Conservation (phyloP, 805 yeast genomes). For the Spathaspora sp. region DNA sequence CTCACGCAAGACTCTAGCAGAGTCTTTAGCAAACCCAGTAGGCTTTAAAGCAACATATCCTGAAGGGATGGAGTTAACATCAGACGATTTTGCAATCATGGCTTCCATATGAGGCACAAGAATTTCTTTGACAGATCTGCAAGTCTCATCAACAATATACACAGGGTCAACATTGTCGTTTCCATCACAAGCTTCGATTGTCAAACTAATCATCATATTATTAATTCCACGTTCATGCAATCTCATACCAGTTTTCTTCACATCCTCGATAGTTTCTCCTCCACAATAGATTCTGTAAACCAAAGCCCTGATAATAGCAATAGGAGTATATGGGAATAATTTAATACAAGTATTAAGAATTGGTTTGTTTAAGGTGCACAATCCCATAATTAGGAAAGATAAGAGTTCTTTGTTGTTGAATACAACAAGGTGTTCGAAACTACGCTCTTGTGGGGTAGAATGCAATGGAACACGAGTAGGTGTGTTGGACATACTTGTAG, state of each 20-base stretch:
- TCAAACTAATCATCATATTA: slow-evolving; percentile 92
- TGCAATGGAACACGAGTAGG: not conserved
- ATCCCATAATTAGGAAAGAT: slow-evolving; percentile 65
- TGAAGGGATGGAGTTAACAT: slow-evolving; percentile 72
- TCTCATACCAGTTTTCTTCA: slow-evolving; percentile 63
- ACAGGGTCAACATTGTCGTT: slow-evolving; percentile 56
- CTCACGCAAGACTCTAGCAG: slow-evolving; percentile 67
- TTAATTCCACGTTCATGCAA: slow-evolving; percentile 73
- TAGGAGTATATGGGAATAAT: slow-evolving; percentile 72
- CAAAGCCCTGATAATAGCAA: slow-evolving; percentile 61
- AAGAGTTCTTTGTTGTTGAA: slow-evolving; percentile 53
- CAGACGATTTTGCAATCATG: slow-evolving; percentile 44
- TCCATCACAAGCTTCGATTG: slow-evolving; percentile 91
- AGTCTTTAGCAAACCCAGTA: slow-evolving; percentile 78
- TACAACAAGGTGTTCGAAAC: slow-evolving; percentile 43
- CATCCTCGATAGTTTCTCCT: slow-evolving; percentile 74
- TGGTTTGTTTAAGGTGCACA: slow-evolving; percentile 63
- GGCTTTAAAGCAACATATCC: slow-evolving; percentile 94
- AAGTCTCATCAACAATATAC: slow-evolving; percentile 60
- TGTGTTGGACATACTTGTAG: not conserved
- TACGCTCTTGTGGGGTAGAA: not conserved
- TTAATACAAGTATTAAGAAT: slow-evolving; percentile 59
- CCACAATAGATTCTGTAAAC: slow-evolving; percentile 88
- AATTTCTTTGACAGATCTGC: slow-evolving; percentile 62
- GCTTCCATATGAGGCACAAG: slow-evolving; percentile 67